Conservation (phyloP, 179 eudicot species). For the Vitellaria paradoxa region DNA sequence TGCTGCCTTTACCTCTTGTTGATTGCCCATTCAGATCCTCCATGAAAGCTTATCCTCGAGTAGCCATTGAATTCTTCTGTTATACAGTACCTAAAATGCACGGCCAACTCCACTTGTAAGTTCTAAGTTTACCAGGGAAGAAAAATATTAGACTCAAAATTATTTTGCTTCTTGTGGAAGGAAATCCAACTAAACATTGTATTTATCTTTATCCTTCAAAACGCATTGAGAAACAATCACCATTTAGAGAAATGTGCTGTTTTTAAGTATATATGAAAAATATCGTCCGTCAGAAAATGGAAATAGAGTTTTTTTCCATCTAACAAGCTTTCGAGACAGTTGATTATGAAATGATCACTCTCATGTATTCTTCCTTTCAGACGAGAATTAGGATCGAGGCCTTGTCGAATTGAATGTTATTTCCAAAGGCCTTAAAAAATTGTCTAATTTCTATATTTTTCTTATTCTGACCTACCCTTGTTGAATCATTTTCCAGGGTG, state of each 20-base stretch:
- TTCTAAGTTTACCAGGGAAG: not conserved
- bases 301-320: not conserved
- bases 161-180: not conserved
- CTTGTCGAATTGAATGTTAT: not conserved
- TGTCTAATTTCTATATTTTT: not conserved
- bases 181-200: not conserved
- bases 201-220: not conserved
- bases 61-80: not conserved
- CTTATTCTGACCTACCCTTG: conserved; percentile 1
- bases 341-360: too few relatives aligned
- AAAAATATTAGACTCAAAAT: not conserved
- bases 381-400: not conserved
- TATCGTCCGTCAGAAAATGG: too few relatives aligned
- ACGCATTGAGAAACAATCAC: not conserved
- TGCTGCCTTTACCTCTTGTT: too few relatives aligned
- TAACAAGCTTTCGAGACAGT: too few relatives aligned
- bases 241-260: not conserved
- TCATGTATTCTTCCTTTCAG: not conserved
- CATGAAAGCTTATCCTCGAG: not conserved
- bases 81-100: not conserved
- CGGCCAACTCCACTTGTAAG: not conserved
- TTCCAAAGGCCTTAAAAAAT: not conserved
- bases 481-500: conserved; percentile 53
- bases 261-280: too few relatives aligned
- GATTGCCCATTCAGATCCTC: too few relatives aligned